These are phyloP conservation scores for Baorangia bicolor DNA, from an alignment of 768 basidiomycete species.

Conservation along the genomic window DNA sequence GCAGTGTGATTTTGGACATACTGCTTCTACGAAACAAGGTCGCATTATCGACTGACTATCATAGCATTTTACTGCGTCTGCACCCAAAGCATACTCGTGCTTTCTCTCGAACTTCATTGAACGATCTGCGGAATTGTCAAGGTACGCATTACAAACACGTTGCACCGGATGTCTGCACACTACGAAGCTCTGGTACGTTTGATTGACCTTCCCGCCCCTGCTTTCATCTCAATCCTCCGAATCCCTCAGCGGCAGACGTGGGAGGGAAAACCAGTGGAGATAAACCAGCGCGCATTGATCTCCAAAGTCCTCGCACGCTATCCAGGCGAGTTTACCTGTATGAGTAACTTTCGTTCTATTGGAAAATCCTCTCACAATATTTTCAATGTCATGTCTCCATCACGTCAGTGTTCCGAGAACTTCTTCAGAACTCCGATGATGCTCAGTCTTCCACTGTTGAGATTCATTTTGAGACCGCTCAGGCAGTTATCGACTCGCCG, in stretches of 20 bases:
- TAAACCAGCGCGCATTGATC: conserved; percentile 89
- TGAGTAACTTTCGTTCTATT: conserved; percentile 1
- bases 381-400: no score
- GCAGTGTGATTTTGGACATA: no score
- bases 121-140: no score
- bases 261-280: conserved; percentile 69
- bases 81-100: no score
- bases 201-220: no score
- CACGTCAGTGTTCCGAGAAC: conserved; percentile 63
- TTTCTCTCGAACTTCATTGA: no score
- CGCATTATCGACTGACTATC: no score
- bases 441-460: conserved; percentile 72
- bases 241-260: conserved; percentile 42
- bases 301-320: conserved; percentile 95
- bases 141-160: no score
- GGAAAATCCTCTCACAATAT: no score
- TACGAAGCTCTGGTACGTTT: not conserved
- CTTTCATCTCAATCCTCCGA: not conserved
- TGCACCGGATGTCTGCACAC: not conserved
- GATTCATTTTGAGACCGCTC: conserved; percentile 71
- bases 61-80: no score
- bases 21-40: no score
- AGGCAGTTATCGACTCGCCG: conserved; percentile 14
- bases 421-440: conserved; percentile 95
- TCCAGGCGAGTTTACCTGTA: conserved; percentile 84